phyloP scores from a whole-genome alignment of 345 rosid genomes.

The Populus simonii region DNA sequence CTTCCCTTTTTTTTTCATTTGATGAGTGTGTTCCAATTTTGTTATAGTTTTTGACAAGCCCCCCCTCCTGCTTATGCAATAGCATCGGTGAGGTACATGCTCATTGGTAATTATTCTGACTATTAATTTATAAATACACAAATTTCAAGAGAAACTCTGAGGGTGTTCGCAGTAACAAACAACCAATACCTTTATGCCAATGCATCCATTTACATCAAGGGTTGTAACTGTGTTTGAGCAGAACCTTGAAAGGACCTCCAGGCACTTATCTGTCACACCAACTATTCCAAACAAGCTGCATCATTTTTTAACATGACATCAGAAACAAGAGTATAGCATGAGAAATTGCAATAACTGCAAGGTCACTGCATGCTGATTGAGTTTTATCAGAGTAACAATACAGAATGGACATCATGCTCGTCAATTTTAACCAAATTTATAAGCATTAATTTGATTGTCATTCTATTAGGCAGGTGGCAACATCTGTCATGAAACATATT shows the following conservation, averaged over 20 bases:
- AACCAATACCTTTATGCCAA: conserved; percentile 67
- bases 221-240: conserved; percentile 72
- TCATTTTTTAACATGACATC: conserved; percentile 8
- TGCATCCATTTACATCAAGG: conserved; percentile 90
- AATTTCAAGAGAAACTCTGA: neutral
- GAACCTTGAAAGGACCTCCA: conserved; percentile 64
- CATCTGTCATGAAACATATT: neutral
- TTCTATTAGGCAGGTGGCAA: neutral
- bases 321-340: conserved; percentile 10
- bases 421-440: neutral
- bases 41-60: too few species aligned
- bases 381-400: neutral
- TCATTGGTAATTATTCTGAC: neutral
- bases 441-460: neutral
- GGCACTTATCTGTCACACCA: conserved; percentile 80
- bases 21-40: too few species aligned
- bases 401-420: neutral
- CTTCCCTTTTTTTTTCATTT: too few species aligned
- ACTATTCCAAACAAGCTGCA: conserved; percentile 95
- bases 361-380: neutral
- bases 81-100: neutral
- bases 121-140: neutral
- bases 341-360: neutral
- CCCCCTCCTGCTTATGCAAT: neutral
- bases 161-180: neutral